These are phyloP conservation scores for Amoebophrya sp. DNA, from an alignment of 169 alveolate species.

Conservation along the genomic window DNA sequence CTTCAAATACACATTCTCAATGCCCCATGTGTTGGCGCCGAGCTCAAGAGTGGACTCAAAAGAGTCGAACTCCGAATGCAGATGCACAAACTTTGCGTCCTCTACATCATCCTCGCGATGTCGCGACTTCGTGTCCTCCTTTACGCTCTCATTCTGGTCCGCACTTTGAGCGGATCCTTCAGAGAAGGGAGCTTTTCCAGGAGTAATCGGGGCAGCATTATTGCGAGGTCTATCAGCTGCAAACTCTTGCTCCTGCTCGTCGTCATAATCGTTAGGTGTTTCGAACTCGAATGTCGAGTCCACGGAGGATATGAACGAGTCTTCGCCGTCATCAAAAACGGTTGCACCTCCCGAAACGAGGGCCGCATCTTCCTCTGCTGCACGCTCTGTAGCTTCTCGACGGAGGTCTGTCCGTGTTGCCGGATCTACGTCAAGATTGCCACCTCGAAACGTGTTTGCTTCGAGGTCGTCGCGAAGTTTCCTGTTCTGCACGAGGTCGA, in stretches of 20 bases:
- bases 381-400: too few relatives aligned
- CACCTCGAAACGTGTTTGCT: background rate
- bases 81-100: conserved; percentile 15
- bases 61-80: background rate
- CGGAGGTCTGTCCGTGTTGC: too few relatives aligned
- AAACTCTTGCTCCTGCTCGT: background rate
- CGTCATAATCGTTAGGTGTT: too few relatives aligned
- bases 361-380: too few relatives aligned
- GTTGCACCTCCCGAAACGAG: too few relatives aligned
- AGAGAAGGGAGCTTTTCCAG: too few relatives aligned
- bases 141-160: background rate
- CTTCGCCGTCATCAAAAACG: background rate
- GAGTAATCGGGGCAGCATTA: background rate
- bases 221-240: background rate
- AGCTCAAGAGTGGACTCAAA: background rate
- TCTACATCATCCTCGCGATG: too few relatives aligned
- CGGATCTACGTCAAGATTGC: too few relatives aligned
- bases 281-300: too few relatives aligned
- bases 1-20: background rate
- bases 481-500: background rate
- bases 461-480: background rate
- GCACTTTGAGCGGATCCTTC: background rate
- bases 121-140: too few relatives aligned
- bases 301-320: too few relatives aligned
- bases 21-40: background rate